Conservation (phyloP, 1,284 basidiomycete genomes). For the Ustilago esculenta region DNA sequence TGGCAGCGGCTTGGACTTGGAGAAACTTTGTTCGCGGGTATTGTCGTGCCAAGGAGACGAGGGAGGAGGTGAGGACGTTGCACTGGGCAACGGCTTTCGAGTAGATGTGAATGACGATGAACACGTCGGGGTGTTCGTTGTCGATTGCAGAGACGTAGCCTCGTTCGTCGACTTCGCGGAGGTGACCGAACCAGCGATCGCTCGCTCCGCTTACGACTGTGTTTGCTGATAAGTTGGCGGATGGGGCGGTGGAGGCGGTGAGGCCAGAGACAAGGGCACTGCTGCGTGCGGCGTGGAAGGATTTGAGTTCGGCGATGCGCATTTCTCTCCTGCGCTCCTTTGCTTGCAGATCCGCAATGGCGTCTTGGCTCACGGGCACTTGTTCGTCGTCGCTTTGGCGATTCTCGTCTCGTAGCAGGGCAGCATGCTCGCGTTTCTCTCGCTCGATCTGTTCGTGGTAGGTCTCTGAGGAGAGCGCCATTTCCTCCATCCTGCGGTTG, state of each 20-base stretch:
- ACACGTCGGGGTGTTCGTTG: slow-evolving; percentile 32
- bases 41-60: slow-evolving; percentile 47
- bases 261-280: slow-evolving; percentile 9
- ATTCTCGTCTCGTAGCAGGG: slow-evolving; percentile 8
- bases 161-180: slow-evolving; percentile 54
- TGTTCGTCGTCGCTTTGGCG: slow-evolving; percentile 23
- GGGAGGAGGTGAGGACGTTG: slow-evolving; percentile 39
- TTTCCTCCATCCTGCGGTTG: slow-evolving; percentile 37
- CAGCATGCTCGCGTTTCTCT: slow-evolving; percentile 19
- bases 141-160: slow-evolving; percentile 58
- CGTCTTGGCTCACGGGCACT: slow-evolving; percentile 14
- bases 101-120: slow-evolving; percentile 61
- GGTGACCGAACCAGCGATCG: slow-evolving; percentile 55
- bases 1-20: slow-evolving; percentile 53
- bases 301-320: slow-evolving; percentile 45
- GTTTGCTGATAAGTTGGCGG: background rate
- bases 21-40: slow-evolving; percentile 58
- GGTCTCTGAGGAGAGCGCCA: slow-evolving; percentile 42
- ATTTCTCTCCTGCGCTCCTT: slow-evolving; percentile 40
- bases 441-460: slow-evolving; percentile 43
- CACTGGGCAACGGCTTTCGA: slow-evolving; percentile 54
- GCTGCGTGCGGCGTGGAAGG: slow-evolving; percentile 8
- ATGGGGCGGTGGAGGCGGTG: background rate
- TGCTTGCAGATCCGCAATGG: slow-evolving; percentile 45
- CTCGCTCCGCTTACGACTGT: background rate